phyloP scores from a whole-genome alignment of 306 rosid genomes.

The Acacia acuminata region DNA sequence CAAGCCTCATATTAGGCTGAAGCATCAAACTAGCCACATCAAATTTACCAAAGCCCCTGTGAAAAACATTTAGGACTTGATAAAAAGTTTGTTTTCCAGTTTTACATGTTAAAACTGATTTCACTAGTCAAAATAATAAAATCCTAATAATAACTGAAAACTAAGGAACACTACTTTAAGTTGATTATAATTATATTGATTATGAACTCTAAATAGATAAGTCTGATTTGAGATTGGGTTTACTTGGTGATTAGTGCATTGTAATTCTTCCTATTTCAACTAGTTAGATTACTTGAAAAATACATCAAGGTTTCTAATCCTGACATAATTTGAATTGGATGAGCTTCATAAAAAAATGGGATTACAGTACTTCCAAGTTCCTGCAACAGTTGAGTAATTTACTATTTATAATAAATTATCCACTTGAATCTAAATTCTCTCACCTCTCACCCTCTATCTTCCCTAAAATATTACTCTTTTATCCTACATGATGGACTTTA shows the following conservation, averaged over 20 bases:
- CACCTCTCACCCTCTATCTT: neutral
- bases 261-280: neutral
- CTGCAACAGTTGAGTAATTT: neutral
- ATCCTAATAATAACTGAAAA: neutral
- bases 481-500: neutral
- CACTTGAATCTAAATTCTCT: neutral
- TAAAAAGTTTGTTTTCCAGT: neutral
- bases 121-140: neutral
- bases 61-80: neutral
- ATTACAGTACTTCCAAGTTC: neutral
- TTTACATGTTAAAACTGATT: neutral
- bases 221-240: neutral
- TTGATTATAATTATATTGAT: neutral
- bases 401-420: neutral
- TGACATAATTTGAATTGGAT: neutral
- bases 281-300: neutral
- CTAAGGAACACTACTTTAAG: neutral
- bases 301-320: neutral
- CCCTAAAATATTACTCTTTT: neutral
- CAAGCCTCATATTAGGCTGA: neutral
- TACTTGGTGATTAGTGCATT: neutral
- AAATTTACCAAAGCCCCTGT: neutral
- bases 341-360: neutral
- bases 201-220: neutral
- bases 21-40: neutral